Evolutionary conservation across 2,329 filamentous ascomycete genomes (phyloP).

Genomic region (Westerdykella ornata): DNA sequence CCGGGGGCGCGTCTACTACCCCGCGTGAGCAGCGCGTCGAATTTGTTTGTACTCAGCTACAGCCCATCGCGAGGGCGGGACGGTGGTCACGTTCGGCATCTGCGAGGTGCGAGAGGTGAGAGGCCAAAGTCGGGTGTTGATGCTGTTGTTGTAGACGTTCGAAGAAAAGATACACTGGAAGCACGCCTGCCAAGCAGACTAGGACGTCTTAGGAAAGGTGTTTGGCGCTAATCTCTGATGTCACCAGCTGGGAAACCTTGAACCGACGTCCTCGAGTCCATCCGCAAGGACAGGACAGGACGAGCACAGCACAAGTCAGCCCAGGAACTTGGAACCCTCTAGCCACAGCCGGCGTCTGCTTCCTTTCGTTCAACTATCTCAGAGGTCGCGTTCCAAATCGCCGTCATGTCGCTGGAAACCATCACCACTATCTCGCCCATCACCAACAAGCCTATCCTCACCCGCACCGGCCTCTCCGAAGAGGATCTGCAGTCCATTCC

Average conservation of each 20-base stretch:
- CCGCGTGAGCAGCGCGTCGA: background rate
- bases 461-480: slow-evolving; percentile 65
- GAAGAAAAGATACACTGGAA: no score
- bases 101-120: background rate
- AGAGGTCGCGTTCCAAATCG: slow-evolving; percentile 5
- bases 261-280: background rate
- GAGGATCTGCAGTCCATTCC: slow-evolving; percentile 67
- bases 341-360: slow-evolving; percentile 3
- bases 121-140: background rate
- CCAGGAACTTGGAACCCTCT: background rate
- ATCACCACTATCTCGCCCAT: slow-evolving; percentile 80
- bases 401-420: slow-evolving; percentile 48
- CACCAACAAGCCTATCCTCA: slow-evolving; percentile 78
- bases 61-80: slow-evolving; percentile 1
- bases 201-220: background rate
- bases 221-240: background rate
- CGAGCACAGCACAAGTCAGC: background rate
- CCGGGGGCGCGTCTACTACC: slow-evolving; percentile 2
- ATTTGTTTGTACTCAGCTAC: background rate
- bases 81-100: slow-evolving; percentile 5
- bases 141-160: background rate
- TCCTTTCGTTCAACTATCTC: slow-evolving; percentile 14
- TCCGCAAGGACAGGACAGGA: background rate
- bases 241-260: background rate
- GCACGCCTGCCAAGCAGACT: background rate